Conservation (phyloP, 148 eudicot species). For the Chenopodium suecicum region DNA sequence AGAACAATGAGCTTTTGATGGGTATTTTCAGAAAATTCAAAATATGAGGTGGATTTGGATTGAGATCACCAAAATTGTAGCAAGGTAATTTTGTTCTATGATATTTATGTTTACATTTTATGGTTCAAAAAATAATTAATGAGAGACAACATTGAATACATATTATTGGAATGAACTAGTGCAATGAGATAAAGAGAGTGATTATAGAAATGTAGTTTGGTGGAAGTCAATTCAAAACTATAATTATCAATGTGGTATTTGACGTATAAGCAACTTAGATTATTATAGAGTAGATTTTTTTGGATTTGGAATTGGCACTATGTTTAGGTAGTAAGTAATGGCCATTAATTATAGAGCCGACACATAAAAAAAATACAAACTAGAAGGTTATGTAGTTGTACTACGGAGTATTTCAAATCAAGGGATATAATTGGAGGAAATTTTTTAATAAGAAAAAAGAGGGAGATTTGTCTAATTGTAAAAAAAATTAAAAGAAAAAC, state of each 20-base stretch:
- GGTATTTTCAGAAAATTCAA: not conserved
- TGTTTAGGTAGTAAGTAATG: conserved; percentile 9
- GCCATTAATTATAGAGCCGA: not conserved
- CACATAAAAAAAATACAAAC: not conserved
- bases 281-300: not conserved
- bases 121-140: not conserved
- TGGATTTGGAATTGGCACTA: not conserved
- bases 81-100: no score
- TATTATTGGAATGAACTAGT: not conserved
- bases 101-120: not conserved
- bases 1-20: not conserved
- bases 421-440: no score
- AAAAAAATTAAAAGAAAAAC: no score
- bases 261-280: conserved; percentile 15
- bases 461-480: no score
- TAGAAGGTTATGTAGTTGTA: no score
- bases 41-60: not conserved
- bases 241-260: not conserved
- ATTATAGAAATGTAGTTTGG: conserved; percentile 1
- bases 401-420: no score
- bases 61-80: not conserved
- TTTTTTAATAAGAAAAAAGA: no score
- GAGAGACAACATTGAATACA: not conserved
- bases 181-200: not conserved
- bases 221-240: conserved; percentile 12